Evolutionary conservation across 345 rosid genomes (phyloP).

Genomic region (Viola odorata): DNA sequence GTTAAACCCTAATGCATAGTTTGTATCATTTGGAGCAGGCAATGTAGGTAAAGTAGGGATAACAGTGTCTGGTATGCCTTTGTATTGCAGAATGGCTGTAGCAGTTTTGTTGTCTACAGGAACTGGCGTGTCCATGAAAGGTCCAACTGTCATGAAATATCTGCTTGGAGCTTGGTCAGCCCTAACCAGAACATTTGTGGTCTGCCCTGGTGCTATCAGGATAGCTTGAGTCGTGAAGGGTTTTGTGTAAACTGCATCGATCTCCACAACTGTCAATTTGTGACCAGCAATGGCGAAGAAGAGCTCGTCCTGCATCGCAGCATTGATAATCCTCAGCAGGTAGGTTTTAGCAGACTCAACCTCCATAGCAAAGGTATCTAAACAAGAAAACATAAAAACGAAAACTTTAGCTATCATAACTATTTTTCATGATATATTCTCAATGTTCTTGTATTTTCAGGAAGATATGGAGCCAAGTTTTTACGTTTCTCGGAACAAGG

Average conservation of each 20-base stretch:
- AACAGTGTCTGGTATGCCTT: constrained; percentile 17
- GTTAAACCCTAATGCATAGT: constrained; percentile 12
- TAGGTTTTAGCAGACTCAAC: not conserved
- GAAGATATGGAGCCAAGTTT: not conserved
- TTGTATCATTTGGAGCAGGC: constrained; percentile 17
- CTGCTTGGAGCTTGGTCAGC: constrained; percentile 21
- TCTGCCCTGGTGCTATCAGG: constrained; percentile 7
- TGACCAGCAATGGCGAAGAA: constrained; percentile 22
- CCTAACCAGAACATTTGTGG: constrained; percentile 15
- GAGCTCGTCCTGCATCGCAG: constrained; percentile 24
- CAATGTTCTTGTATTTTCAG: too few species aligned
- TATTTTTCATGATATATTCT: not conserved
- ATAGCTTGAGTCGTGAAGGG: constrained; percentile 37
- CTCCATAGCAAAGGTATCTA: not conserved
- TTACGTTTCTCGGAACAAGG: not conserved
- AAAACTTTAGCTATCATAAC: not conserved
- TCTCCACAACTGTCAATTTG: constrained; percentile 31
- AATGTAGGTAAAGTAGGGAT: constrained; percentile 11
- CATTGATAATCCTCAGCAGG: constrained; percentile 19
- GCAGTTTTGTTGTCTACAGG: constrained; percentile 17
- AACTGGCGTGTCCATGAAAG: constrained; percentile 23
- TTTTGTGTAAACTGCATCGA: constrained; percentile 42
- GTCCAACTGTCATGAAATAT: constrained; percentile 26
- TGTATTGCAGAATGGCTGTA: constrained; percentile 22
- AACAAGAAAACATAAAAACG: not conserved